Conservation (phyloP, 345 rosid genomes). For the Hirschfeldia incana region DNA sequence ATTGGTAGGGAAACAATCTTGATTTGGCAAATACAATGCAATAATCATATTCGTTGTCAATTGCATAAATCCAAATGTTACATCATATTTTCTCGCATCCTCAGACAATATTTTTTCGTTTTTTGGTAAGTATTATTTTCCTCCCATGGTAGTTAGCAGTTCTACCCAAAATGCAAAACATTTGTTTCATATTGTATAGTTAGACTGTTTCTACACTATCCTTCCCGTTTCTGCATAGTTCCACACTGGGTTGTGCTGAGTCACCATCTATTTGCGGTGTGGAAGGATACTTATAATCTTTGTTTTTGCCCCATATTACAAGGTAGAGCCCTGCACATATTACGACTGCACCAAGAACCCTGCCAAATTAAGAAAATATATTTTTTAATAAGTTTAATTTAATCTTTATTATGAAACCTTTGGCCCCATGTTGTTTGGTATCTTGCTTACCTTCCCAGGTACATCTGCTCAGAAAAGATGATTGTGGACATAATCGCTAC, state of each 20-base stretch:
- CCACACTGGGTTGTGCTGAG: slow-evolving; percentile 32
- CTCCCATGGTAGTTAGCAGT: slow-evolving; percentile 3
- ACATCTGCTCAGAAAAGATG: slow-evolving; percentile 78
- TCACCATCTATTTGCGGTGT: slow-evolving; percentile 13
- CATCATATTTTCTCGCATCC: neutral
- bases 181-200: neutral
- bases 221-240: slow-evolving; percentile 10
- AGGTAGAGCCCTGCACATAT: slow-evolving; percentile 77
- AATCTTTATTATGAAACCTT: neutral
- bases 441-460: slow-evolving; percentile 69
- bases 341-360: slow-evolving; percentile 77
- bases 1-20: neutral
- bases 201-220: slow-evolving; percentile 20
- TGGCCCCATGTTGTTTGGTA: neutral
- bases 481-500: slow-evolving; percentile 78
- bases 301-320: slow-evolving; percentile 88
- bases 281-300: slow-evolving; percentile 49
- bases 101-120: neutral
- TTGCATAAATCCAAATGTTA: neutral
- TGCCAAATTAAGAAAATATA: slow-evolving; percentile 27
- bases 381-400: neutral
- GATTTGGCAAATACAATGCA: neutral
- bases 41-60: neutral
- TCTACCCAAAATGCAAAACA: neutral
- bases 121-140: neutral